Evolutionary conservation across 805 yeast genomes (phyloP), one percentile per base, ranked within the genome.

Genomic region (Wickerhamiella musiphila): DNA sequence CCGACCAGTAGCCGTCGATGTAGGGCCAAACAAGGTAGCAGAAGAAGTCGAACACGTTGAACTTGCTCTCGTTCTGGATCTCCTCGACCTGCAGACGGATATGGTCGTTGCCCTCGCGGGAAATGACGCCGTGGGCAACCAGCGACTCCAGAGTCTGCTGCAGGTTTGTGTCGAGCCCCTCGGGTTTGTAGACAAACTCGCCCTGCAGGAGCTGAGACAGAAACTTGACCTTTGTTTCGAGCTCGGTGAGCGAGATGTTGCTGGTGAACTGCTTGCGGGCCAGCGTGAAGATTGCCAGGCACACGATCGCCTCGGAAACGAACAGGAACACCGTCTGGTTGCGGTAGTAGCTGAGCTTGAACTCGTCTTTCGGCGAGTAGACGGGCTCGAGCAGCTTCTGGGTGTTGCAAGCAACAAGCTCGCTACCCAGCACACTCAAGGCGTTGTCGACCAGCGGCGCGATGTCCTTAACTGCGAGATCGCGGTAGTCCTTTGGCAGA

Each of bases 331-430:
- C 65, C 7, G 63, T 53, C 46, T 67, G 65, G 48, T 70, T 70
- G 40, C 73, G 66, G 51, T 69, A 70, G 44, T 66, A 70, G 26
- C 68, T 57, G 25, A 70, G 56, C 49, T 67, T 73, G 51, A 70
- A 64, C 8, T 68, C 53, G 40, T 66, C 70, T 32, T 57, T 58
- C 19, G 71, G 54, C 28, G 33, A 41, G 43, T 51, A 58, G 15
- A 57, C 57, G 15, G 56, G 44, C 37, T 58, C 65, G 11, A 58
- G 41, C 31, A 58, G 39, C 19, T 46, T 51, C 39, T 48, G 46
- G 18, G 39, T 42, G 18, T 48, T 51, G 7, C 40, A 41, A 8
- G 51, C 49, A 2, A 58, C 60, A 21, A 58, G 40, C 18, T 53
- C 52, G n/a, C 45, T 25, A 5, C 62, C 63, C 15, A 58, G 42